Base-by-base conservation (phyloP, 148 eudicot genomes). In the Rhododendron ovatum region DNA sequence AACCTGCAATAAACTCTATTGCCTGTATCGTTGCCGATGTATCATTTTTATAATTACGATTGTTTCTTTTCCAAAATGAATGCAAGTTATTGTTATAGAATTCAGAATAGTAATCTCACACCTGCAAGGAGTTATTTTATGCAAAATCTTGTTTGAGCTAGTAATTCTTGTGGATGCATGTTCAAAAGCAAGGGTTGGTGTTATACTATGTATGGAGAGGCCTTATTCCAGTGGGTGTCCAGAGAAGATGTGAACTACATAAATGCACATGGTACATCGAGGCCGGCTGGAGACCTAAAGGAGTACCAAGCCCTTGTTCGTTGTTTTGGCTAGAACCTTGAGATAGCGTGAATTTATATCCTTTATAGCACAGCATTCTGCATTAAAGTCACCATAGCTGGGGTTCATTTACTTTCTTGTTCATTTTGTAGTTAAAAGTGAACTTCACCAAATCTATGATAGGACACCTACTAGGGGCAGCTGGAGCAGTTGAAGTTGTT, bases 191-290 rank as follows among this genome's bases (percentile, higher is more conserved):
- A 98, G 99, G 86, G 84, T 90, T 37, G 99, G 98, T 65, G 93
- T 95, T 26, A 86, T 87, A 41, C 90, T 96, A 61, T 96, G 98
- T 90, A 92, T 96, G 86, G 94, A 96, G 90, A 96, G 94, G 99
- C 98, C 82, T 91, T 96, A 83, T 91, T 91, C 83, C 95, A 92
- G 83, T 89, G 98, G 85, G 88, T 96, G 81, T 85, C 94, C 79
- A 96, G 87, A 90, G 99, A 95, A 92, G 98, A 95, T 81, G 94
- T 96, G 73, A 96, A 96, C 88, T 96, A 96, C 87, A 93, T 96
- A 74, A 96, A 96, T 90, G 99, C 98, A 82, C 99, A 96, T 88
- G 99, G 98, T 83, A 96, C 98, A 35, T 96, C 99, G 41, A 96
- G 98, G 30, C 98, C 93, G 73, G 85, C 93, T 78, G 99, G 98